Evolutionary conservation across 1,284 basidiomycete species (phyloP).

Genomic region (Paramarasmius palmivorus): DNA sequence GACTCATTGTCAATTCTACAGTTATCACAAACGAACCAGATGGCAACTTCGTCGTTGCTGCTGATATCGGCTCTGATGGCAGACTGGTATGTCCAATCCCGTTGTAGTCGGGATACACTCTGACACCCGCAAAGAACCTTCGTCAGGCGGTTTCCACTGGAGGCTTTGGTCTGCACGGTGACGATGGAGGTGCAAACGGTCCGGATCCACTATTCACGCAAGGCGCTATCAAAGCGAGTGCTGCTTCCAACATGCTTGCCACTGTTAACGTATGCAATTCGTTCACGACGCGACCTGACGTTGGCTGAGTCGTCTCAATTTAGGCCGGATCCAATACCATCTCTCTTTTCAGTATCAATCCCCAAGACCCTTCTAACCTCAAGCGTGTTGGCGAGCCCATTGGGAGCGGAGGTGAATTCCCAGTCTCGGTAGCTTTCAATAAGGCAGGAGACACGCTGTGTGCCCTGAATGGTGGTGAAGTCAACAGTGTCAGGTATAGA

Average conservation of each 20-base stretch:
- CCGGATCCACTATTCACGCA: conserved; percentile 50
- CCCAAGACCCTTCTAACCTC: conserved; percentile 38
- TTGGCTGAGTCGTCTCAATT: neutral
- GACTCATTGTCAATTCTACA: conserved; percentile 10
- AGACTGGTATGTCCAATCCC: conserved; percentile 23
- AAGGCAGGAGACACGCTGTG: conserved; percentile 38
- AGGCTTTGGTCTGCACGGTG: conserved; percentile 42
- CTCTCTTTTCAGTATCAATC: conserved; percentile 45
- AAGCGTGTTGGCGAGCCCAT: conserved; percentile 41
- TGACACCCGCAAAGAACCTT: conserved; percentile 24
- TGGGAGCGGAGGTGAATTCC: conserved; percentile 47
- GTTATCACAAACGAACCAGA: conserved; percentile 36
- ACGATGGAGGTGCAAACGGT: conserved; percentile 26
- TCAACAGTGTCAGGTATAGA: conserved; percentile 46
- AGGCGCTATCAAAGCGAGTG: conserved; percentile 43
- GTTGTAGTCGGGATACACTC: neutral
- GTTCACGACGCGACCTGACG: neutral
- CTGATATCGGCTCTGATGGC: conserved; percentile 28
- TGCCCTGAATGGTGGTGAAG: conserved; percentile 45
- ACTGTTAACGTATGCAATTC: conserved; percentile 40
- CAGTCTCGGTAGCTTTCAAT: conserved; percentile 46
- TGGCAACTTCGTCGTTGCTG: conserved; percentile 33
- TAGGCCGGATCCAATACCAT: conserved; percentile 50
- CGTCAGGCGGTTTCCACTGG: conserved; percentile 35
- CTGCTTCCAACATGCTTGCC: conserved; percentile 39